phyloP scores from a whole-genome alignment of 2,329 filamentous ascomycete species.

The Karstenula rhodostoma region DNA sequence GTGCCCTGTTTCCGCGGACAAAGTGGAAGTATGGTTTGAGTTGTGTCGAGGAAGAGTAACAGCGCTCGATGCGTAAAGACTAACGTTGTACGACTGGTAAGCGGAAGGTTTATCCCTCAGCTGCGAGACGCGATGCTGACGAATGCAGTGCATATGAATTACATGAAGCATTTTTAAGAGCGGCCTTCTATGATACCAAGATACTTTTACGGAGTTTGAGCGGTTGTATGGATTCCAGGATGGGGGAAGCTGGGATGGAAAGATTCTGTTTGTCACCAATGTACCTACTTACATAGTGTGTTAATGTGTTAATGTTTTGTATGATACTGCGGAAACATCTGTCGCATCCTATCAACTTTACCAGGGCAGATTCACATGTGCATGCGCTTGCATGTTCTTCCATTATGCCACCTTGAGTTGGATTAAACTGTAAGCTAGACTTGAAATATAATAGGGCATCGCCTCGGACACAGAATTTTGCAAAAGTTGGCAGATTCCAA shows the following conservation, averaged over 20 bases:
- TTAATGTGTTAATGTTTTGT: neutral
- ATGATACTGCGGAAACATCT: neutral
- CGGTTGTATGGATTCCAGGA: neutral
- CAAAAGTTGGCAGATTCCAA: too few species aligned
- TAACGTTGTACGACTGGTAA: neutral
- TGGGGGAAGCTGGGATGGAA: too few species aligned
- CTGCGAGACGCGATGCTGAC: neutral
- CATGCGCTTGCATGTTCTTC: too few species aligned
- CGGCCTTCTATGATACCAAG: slow-evolving; percentile 1
- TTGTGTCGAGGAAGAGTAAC: slow-evolving; percentile 10
- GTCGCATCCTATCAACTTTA: neutral
- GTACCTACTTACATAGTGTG: neutral
- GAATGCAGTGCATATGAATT: neutral
- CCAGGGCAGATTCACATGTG: too few species aligned
- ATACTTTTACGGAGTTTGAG: neutral
- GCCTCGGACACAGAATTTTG: too few species aligned
- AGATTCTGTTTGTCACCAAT: neutral
- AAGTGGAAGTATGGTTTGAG: slow-evolving; percentile 3
- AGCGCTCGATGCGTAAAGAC: neutral
- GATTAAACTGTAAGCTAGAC: too few species aligned
- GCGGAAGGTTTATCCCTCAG: neutral
- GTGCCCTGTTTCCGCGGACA: slow-evolving; percentile 27
- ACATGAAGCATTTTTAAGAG: neutral
- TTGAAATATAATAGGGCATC: too few species aligned
- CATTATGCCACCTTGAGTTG: too few species aligned